Base-by-base conservation (phyloP, 1,284 basidiomycete genomes). In the Exsudoporus floridanus region DNA sequence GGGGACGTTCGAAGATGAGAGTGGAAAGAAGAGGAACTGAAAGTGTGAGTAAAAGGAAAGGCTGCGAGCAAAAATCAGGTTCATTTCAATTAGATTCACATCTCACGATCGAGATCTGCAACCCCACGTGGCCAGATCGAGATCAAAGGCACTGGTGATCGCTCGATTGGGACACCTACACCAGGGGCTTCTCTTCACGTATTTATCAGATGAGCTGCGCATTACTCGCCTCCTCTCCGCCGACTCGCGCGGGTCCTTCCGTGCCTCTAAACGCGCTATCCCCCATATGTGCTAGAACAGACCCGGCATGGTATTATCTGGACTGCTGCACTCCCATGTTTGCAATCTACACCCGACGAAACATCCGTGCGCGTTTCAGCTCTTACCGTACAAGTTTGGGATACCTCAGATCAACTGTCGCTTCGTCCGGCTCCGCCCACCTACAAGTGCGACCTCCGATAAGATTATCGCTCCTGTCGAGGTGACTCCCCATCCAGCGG, bases 31-130 rank as follows among this genome's bases (percentile, higher is more conserved):
- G 60, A 57, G 62, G 56, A 63, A 64, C 53, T 40, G 49, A 56
- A 62, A 48, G 52, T 46, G 63, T 53, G 60, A 64, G 66, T 40
- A 68, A 65, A 64, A 68, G 66, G 60, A 62, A 65, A 67, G 51
- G 46, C 43, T 49, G 49, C 52, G 50, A 42, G 62, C 64, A 66
- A 67, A 67, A 67, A 54, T 67, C 63, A 64, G 65, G 60, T 54
- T 63, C 66, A 67, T 65, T 65, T 68, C 62, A 65, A 69, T 67
- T 62, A 67, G 66, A 65, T 65, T 60, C 66, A 53, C 64, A 68
- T 69, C 66, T 67, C 64, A 65, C 55, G 64, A 68, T 68, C 66
- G 64, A 67, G 66, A 65, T 69, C 66, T 58, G 3, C 41, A 42
- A 0, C 21, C 14, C 66, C 63, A 65, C 63, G 66, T 65, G 65